Percentiles rank a stretch among this genome's conserved stretches.
Evolutionary conservation across 352 stramenopile species (phyloP).

Genomic region (Phytophthora idaei): DNA sequence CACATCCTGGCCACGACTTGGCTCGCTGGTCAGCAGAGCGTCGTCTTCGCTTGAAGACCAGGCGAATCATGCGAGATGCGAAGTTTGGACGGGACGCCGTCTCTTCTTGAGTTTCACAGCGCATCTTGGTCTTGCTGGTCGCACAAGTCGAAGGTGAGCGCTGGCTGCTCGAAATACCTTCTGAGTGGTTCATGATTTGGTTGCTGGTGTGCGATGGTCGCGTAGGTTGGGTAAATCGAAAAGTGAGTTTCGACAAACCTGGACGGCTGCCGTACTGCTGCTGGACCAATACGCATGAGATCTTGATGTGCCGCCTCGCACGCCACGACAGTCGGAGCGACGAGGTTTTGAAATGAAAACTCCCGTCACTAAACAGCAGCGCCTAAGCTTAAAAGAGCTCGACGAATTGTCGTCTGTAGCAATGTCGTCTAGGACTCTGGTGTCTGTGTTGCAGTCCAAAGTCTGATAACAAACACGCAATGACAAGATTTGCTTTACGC

Average conservation of each 20-base stretch:
- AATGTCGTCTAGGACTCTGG: no score
- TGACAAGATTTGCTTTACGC: not conserved
- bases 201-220: not conserved
- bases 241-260: not conserved
- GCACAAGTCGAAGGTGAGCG: not conserved
- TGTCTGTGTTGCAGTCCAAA: no score
- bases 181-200: not conserved
- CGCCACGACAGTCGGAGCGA: not conserved
- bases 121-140: not conserved
- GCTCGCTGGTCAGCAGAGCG: conserved; percentile 1
- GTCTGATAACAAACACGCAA: no score
- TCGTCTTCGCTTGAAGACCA: conserved; percentile 7
- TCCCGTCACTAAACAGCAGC: not conserved
- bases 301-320: not conserved
- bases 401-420: no score
- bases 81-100: conserved; percentile 7
- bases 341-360: not conserved
- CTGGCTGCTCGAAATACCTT: not conserved
- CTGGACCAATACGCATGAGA: no score
- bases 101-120: not conserved
- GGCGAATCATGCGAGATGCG: conserved; percentile 13
- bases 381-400: no score
- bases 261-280: not conserved
- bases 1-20: conserved; percentile 25
- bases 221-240: not conserved